These are phyloP conservation scores for Brassica rapa DNA, from an alignment of 345 rosid species.

Conservation along the genomic window DNA sequence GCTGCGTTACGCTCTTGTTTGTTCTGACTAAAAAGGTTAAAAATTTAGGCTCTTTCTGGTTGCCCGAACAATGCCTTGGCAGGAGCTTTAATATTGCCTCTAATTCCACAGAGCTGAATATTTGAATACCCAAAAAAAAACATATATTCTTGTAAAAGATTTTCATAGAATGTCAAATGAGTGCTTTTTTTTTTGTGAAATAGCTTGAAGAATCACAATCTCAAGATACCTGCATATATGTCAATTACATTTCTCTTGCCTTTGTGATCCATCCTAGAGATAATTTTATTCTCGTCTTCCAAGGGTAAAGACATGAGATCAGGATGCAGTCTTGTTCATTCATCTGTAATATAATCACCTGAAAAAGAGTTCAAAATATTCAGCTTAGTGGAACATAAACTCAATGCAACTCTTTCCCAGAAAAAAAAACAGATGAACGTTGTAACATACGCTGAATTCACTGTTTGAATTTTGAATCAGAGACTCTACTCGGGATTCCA, in stretches of 20 bases:
- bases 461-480: too few relatives aligned
- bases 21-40: not conserved
- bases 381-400: not conserved
- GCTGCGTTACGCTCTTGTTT: not conserved
- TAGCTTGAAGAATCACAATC: not conserved
- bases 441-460: too few relatives aligned
- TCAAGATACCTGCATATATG: not conserved
- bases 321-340: not conserved
- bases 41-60: not conserved
- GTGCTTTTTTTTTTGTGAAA: not conserved
- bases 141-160: not conserved
- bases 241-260: not conserved
- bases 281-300: not conserved
- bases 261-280: not conserved
- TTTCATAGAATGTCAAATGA: not conserved
- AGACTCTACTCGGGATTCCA: too few relatives aligned
- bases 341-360: not conserved
- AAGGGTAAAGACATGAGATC: not conserved
- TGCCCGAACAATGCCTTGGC: not conserved
- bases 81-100: not conserved
- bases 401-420: not conserved
- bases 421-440: too few relatives aligned
- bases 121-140: not conserved
- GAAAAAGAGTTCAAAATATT: not conserved
- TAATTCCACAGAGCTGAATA: not conserved